Base-by-base conservation (phyloP, 345 rosid genomes). In the Hypericum androsaemum region DNA sequence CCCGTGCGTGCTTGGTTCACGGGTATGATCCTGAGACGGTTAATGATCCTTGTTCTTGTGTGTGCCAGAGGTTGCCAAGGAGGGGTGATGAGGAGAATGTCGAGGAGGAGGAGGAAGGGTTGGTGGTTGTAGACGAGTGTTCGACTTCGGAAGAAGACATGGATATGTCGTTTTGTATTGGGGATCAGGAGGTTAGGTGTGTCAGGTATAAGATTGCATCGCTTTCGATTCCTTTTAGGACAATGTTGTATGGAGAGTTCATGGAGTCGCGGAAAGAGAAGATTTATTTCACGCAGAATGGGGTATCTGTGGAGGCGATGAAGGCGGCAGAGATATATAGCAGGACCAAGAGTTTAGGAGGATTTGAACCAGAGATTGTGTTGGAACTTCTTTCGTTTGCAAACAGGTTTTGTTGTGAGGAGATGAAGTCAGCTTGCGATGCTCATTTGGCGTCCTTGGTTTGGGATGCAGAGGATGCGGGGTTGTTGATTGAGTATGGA, bases 321-420 rank as follows among this genome's bases (percentile, higher is more conserved):
- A 78, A 69, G 68, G 95, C 80, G 37, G 88, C 70, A 0, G 95
- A 84, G 78, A 41, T 56, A 9, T 84, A 69, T 57, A 90, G 95
- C 66, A 75, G 92, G 75, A 87, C 78, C 7, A 84, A 72, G 38
- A 72, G 60, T 48, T 64, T 90, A 45, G 57, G 46, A 52, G 57
- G 69, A 44, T 75, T 78, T 22, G 79, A 82, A 44, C 74, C 78
- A 7, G 38, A 52, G 10, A 57, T 78, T 37, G 75, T 83, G 61
- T 76, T 87, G 67, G 95, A 90, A 75, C 77, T 90, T 22, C 84
- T 90, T 43, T 74, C 80, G 47, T 82, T 90, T 36, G 85, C 95
- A 1, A 87, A 83, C 57, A 63, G 71, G 68, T 90, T 87, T 65
- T 90, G 96, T 47, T 90, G 98, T 7, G 86, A 84, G 12, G 84